Conservation (phyloP, 495 filamentous ascomycete genomes). For the Penicillium argentinense region DNA sequence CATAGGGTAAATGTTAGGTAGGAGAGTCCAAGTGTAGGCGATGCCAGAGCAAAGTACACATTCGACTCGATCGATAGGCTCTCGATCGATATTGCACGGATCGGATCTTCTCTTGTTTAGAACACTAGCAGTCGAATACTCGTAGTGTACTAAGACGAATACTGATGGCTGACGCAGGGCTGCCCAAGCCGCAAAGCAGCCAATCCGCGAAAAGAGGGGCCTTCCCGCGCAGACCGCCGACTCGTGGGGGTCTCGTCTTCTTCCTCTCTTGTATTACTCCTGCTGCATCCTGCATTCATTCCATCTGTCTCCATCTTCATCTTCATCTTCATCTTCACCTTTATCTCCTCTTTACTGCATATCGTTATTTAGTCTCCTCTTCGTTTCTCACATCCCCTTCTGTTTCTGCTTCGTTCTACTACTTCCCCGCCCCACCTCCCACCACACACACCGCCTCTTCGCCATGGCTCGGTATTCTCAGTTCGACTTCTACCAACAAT, state of each 20-base stretch:
- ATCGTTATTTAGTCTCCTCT: slow-evolving; percentile 15
- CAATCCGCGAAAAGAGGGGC: slow-evolving; percentile 32
- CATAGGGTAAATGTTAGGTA: no score
- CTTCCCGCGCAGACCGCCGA: slow-evolving; percentile 39
- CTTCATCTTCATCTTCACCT: slow-evolving; percentile 26
- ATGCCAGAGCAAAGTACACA: no score
- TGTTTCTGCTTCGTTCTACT: slow-evolving; percentile 28
- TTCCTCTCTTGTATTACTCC: slow-evolving; percentile 13
- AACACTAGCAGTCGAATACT: no score
- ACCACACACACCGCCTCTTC: slow-evolving; percentile 31
- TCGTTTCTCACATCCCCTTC: slow-evolving; percentile 24
- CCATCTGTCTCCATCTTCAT: slow-evolving; percentile 11
- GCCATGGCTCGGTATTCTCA: slow-evolving; percentile 49
- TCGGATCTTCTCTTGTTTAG: no score
- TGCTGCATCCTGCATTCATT: slow-evolving; percentile 9
- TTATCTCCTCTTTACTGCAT: slow-evolving; percentile 9
- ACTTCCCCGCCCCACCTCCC: slow-evolving; percentile 12
- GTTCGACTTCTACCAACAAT: slow-evolving; percentile 62
- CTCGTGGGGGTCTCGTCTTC: slow-evolving; percentile 6
- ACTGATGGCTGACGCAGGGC: slow-evolving; percentile 43
- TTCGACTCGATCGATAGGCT: no score
- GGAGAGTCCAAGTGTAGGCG: no score
- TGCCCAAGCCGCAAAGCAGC: slow-evolving; percentile 52
- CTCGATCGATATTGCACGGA: no score
- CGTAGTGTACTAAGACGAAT: no score